Evolutionary conservation across 2,329 filamentous ascomycete species (phyloP).

Genomic region (Cryphonectria naterciae): DNA sequence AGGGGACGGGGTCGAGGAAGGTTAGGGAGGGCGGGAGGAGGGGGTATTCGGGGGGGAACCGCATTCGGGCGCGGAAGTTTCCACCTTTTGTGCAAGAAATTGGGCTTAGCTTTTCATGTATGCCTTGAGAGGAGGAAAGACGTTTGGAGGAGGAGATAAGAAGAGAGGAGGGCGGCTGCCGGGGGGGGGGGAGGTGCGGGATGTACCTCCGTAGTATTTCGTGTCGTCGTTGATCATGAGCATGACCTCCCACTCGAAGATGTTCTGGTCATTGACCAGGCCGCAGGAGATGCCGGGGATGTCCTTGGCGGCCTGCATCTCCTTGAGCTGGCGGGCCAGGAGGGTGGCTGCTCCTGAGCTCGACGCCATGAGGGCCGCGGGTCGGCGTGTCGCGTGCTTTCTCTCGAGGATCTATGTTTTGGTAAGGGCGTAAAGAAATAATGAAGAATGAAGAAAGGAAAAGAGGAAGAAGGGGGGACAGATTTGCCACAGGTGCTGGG

Average conservation of each 20-base stretch:
- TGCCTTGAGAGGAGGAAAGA: neutral
- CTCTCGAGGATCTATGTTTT: neutral
- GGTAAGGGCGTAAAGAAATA: neutral
- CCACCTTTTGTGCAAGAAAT: slow-evolving; percentile 62
- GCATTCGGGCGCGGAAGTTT: slow-evolving; percentile 84
- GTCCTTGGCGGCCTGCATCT: slow-evolving; percentile 90
- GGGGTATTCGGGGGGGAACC: slow-evolving; percentile 85
- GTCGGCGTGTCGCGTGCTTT: slow-evolving; percentile 13
- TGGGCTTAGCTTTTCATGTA: neutral
- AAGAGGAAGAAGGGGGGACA: neutral
- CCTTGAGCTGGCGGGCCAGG: slow-evolving; percentile 83
- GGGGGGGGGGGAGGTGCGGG: too few species aligned
- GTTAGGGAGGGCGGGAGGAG: slow-evolving; percentile 85
- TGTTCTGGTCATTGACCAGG: slow-evolving; percentile 79
- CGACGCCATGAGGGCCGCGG: slow-evolving; percentile 35
- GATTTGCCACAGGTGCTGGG: neutral
- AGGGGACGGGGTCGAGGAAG: slow-evolving; percentile 81
- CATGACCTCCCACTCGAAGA: slow-evolving; percentile 99
- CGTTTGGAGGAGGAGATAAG: slow-evolving; percentile 2
- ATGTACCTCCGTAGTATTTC: slow-evolving; percentile 84
- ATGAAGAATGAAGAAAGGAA: neutral
- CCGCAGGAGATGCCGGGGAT: slow-evolving; percentile 94
- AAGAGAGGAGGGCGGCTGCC: slow-evolving; percentile 37
- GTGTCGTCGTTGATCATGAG: slow-evolving; percentile 96
- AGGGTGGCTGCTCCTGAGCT: slow-evolving; percentile 55